These are phyloP conservation scores for Biscutella laevigata DNA, from an alignment of 441 rosid genomes.

Conservation along the genomic window DNA sequence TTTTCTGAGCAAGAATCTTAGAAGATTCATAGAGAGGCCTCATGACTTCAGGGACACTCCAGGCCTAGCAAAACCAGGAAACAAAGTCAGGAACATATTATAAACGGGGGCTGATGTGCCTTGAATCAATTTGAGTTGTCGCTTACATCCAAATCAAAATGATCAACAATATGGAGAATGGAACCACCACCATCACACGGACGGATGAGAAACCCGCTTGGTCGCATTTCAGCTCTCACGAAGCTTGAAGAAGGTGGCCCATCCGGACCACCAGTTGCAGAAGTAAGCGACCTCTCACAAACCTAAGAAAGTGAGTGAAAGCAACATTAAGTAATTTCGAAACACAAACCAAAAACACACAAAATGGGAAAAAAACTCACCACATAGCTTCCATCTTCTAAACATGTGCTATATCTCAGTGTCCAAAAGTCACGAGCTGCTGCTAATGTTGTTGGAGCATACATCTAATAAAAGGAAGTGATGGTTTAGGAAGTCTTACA, in stretches of 20 bases:
- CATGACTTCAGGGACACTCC: conserved; percentile 93
- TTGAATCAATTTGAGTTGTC: neutral
- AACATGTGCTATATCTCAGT: conserved; percentile 69
- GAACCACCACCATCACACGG: conserved; percentile 99
- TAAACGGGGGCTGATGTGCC: neutral
- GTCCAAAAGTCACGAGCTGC: conserved; percentile 99
- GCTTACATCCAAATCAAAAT: conserved; percentile 91
- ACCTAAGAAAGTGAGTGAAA: conserved; percentile 32
- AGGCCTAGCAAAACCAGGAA: conserved; percentile 41
- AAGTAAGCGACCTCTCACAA: conserved; percentile 83
- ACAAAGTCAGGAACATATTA: conserved; percentile 1
- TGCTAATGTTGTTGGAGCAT: conserved; percentile 86
- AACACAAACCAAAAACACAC: neutral
- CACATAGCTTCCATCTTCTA: conserved; percentile 93
- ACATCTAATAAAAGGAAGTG: conserved; percentile 38
- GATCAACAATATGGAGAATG: conserved; percentile 86
- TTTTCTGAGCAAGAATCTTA: conserved; percentile 85
- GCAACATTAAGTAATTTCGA: neutral
- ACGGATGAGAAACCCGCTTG: conserved; percentile 85
- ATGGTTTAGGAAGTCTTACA: neutral
- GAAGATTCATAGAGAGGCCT: conserved; percentile 93
- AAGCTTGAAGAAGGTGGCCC: conserved; percentile 73
- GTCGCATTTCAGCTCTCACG: conserved; percentile 95
- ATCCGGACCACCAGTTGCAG: conserved; percentile 71
- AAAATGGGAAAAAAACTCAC: conserved; percentile 26